These are phyloP conservation scores for Beauveria sp. DNA, from an alignment of 2,329 filamentous ascomycete genomes.

Conservation along the genomic window DNA sequence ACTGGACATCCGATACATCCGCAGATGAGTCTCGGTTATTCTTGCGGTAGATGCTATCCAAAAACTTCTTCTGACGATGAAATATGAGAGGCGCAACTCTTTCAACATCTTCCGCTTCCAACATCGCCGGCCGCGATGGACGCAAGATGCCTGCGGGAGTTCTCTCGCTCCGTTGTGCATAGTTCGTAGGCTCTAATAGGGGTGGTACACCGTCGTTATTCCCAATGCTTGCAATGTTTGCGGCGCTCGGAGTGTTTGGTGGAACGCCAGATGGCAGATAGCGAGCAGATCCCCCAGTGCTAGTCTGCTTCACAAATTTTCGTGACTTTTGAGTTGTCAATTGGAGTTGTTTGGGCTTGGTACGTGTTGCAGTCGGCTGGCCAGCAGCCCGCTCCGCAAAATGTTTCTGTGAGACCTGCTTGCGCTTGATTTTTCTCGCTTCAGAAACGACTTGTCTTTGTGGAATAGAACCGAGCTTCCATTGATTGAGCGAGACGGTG, in stretches of 20 bases:
- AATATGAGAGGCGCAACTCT: slow-evolving; percentile 34
- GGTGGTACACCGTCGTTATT: background rate
- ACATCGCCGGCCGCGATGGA: slow-evolving; percentile 42
- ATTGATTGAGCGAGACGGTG: slow-evolving; percentile 42
- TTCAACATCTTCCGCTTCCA: slow-evolving; percentile 40
- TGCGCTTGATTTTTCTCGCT: slow-evolving; percentile 15
- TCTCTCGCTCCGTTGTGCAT: background rate
- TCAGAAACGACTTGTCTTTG: slow-evolving; percentile 30
- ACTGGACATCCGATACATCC: background rate
- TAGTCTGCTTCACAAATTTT: slow-evolving; percentile 24
- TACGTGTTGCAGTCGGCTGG: slow-evolving; percentile 6
- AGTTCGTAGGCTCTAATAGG: background rate
- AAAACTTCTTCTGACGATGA: slow-evolving; percentile 40
- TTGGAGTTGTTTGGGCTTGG: background rate
- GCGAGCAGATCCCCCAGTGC: slow-evolving; percentile 18
- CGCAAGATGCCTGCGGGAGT: background rate
- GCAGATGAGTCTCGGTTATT: slow-evolving; percentile 22
- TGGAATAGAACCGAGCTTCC: slow-evolving; percentile 46
- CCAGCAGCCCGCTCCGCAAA: slow-evolving; percentile 20
- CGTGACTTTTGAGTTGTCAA: slow-evolving; percentile 14
- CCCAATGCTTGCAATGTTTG: background rate
- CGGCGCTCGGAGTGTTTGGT: background rate
- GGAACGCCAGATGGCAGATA: background rate
- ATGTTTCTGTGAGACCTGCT: slow-evolving; percentile 11
- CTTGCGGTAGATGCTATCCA: slow-evolving; percentile 48